Base-by-base conservation (phyloP, 257 asterid genomes). In the Galeopsis tetrahit region DNA sequence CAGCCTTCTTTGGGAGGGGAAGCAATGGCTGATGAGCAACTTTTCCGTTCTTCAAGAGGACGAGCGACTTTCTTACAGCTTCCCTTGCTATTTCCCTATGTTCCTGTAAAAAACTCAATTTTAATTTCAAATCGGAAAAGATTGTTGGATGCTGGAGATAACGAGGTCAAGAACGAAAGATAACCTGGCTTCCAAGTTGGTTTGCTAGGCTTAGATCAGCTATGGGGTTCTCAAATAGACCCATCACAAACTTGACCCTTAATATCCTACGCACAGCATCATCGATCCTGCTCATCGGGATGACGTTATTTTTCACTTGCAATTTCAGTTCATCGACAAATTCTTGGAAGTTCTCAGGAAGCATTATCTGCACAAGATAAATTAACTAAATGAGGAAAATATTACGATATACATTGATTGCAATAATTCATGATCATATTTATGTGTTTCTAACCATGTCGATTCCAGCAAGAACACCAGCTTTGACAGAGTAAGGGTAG, bases 11-110 rank as follows among this genome's bases (percentile, higher is more conserved):
- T 6, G 91, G 80, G 70, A 93, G 98, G 33, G 98, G 97, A 74
- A 93, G 91, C 81, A 93, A 63, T 43, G 89, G 96, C 48, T 65
- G 65, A 46, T 17, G 46, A 3, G 77, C 56, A 10, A 0, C 46
- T 46, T 87, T 86, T 0, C 97, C 96, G 13, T 93, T 93, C 80
- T 90, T 90, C 75, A 93, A 67, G 8, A 93, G 95, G 52, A 93
- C 98, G 7, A 93, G 93, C 0, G 98, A 90, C 75, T 84, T 90
- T 42, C 98, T 83, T 0, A 86, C 98, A 13, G 97, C 98, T 82
- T 93, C 95, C 82, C 97, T 86, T n/a, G 98, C 97, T 72, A 93
- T 69, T 43, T 93, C 90, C 53, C 98, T 86, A 43, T 93, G 98
- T 65, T 93, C 95, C 98, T 92, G 78, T 61, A 9, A 14, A 9